These are phyloP conservation scores for Cystobasidiaceae sp. DNA, from an alignment of 1,284 basidiomycete species.

Conservation along the genomic window DNA sequence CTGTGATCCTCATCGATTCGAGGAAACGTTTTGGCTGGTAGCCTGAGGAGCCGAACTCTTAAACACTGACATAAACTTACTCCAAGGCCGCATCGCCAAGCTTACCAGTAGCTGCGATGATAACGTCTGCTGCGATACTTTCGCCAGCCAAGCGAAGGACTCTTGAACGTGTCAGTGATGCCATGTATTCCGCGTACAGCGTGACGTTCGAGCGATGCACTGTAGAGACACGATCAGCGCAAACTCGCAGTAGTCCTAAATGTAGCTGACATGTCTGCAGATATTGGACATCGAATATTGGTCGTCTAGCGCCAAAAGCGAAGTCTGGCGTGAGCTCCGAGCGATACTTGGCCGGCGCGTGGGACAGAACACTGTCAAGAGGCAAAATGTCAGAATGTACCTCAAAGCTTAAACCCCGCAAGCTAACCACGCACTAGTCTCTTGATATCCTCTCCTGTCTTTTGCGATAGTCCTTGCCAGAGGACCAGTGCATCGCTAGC, in stretches of 20 bases:
- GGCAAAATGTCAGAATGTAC: not conserved
- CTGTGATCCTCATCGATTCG: not conserved
- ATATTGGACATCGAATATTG: not conserved
- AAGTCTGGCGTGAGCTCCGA: constrained; percentile 4
- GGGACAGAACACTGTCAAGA: not conserved
- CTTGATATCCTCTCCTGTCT: not conserved
- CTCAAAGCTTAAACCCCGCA: not conserved
- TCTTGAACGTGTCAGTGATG: not conserved
- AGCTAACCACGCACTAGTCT: not conserved
- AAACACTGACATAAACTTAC: not conserved
- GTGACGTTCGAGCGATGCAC: constrained; percentile 24
- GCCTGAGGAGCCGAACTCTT: too few relatives aligned
- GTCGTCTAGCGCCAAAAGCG: constrained; percentile 1
- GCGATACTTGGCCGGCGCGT: constrained; percentile 1
- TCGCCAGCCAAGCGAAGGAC: not conserved
- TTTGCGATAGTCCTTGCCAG: not conserved
- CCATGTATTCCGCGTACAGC: not conserved
- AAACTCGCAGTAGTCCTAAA: not conserved
- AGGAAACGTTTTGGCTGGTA: constrained; percentile 15
- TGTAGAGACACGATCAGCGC: not conserved
- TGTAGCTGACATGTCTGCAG: not conserved
- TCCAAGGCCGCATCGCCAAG: not conserved
- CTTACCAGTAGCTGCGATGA: constrained; percentile 28
- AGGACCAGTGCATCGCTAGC: constrained; percentile 1
- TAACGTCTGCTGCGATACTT: constrained; percentile 6